Evolutionary conservation across 2,329 filamentous ascomycete species (phyloP), one percentile per base, ranked within the genome.

Genomic region (Nakataea oryzae): DNA sequence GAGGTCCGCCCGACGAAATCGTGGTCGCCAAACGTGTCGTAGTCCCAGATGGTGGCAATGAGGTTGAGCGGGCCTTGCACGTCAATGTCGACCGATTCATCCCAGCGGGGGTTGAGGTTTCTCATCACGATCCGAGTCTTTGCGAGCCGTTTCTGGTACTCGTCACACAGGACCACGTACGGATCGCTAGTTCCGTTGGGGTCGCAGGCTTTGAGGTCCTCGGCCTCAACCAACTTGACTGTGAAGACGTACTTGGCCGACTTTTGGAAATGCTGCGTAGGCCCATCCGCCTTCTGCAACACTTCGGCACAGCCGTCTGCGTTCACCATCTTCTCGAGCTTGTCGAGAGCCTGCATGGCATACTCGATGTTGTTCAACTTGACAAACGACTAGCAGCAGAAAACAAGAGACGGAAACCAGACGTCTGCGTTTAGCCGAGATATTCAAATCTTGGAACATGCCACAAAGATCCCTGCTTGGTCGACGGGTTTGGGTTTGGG

Each of bases 331-430:
- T 85, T 87, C 72, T 97, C 93, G 8, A 99, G 81, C 73, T 90
- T 91, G 72, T 99, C 95, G 61, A 99, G 82, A 70, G 96, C 91
- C 62, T 92, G 84, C 76, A 96, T 92, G 6, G 93, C 93, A 74
- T 91, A 97, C 75, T 97, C 93, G 66, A 99, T 87, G 70, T 99
- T 96, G 79, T 99, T 99, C 67, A 99, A 83, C 75, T 97, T 99
- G 65, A 99, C 92, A 69, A 99, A 89, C 6, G 93, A 97, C 90
- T 96, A 67, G 13, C 12, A 27, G n/a, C n/a, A 55, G 30, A 54
- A 12, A 47, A 17, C 34, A 41, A 50, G 21, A 50, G 21, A n/a
- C 54, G 9, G 12, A 24, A 27, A 8, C 24, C 12, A 24, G 27
- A 29, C 13, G 14, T 56, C 24, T 50, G 21, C 21, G 17, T 50